A percentile compares a stretch with the other conserved stretches of the same genome.
Conservation (phyloP, 176 grass and related monocot species). For the Raddia distichophylla region DNA sequence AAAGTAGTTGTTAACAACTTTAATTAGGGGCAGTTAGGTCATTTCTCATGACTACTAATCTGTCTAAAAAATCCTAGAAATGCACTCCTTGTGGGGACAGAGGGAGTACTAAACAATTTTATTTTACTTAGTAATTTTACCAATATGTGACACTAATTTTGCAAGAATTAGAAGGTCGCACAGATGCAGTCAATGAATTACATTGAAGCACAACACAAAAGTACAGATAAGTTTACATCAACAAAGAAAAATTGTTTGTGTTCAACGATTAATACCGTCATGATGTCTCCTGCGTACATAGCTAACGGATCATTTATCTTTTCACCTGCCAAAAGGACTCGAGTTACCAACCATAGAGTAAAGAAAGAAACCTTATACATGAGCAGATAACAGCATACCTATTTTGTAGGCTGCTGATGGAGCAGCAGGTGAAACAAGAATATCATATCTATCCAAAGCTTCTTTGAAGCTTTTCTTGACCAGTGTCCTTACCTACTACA, state of each 20-base stretch:
- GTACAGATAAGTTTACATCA: conserved; percentile 1
- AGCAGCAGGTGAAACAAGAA: conserved; percentile 90
- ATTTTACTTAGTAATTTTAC: background rate
- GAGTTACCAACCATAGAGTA: conserved; percentile 21
- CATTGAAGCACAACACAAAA: background rate
- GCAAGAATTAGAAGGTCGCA: background rate
- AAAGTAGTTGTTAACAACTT: too few species aligned
- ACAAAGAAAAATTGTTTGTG: background rate
- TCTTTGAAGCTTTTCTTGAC: conserved; percentile 92
- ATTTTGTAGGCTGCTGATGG: conserved; percentile 96
- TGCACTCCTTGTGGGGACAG: too few species aligned
- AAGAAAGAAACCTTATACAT: conserved; percentile 10
- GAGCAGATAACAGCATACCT: conserved; percentile 53
- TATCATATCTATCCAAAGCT: conserved; percentile 71
- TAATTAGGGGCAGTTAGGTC: too few species aligned
- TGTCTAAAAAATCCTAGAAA: too few species aligned
- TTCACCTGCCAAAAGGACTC: conserved; percentile 65
- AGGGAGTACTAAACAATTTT: background rate
- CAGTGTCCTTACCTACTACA: conserved; percentile 90
- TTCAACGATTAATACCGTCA: conserved; percentile 70
- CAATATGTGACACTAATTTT: background rate
- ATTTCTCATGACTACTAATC: too few species aligned
- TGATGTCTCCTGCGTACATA: conserved; percentile 94
- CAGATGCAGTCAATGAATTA: background rate
- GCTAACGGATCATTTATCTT: conserved; percentile 95